Base-by-base conservation (phyloP, 2,329 filamentous ascomycete genomes). In the Aspergillus piperis region DNA sequence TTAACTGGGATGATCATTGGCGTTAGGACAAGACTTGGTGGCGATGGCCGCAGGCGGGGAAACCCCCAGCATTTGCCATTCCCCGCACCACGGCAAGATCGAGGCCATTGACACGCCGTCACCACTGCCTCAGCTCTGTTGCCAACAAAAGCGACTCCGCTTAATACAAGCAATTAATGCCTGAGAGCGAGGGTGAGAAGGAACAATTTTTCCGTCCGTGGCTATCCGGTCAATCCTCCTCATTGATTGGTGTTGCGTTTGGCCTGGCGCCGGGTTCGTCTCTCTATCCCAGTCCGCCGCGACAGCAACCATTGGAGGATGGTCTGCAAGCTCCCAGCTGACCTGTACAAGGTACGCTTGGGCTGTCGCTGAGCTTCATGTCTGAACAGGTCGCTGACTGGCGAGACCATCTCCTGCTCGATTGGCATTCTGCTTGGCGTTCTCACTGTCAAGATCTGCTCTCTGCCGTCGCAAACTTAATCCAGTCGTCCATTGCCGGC, bases 41-140 rank as follows among this genome's bases (percentile, higher is more conserved):
- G 53, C 53, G n/a, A 55, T 42, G 53, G 39, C 30, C 3, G 39
- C 39, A 55, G 39, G 11, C 39, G 39, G 53, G 38, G 52, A 55
- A 41, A 38, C 25, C 27, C 53, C 36, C 53, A 44, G 39, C 38
- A 36, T n/a, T 30, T 30, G 53, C 10, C 53, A 30, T 32, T 55
- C 53, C 53, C 53, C 53, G 53, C 53, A 55, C 23, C 36, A 44
- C 39, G 15, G 27, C 39, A 41, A 27, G 11, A 11, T 32, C 30
- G 38, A 30, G 41, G 19, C 23, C 38, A 19, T n/a, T 47, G 39
- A 27, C 44, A 55, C 53, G 13, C 23, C 41, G 25, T 32, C 42
- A 42, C 23, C 39, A 30, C 23, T 27, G 39, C 25, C n/a, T 13
- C 52, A 47, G 52, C 52, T 47, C 52, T 25, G 30, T 25, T 41